These are phyloP conservation scores for Limonomyces culmigenus DNA, from an alignment of 1,284 basidiomycete species.

Conservation along the genomic window DNA sequence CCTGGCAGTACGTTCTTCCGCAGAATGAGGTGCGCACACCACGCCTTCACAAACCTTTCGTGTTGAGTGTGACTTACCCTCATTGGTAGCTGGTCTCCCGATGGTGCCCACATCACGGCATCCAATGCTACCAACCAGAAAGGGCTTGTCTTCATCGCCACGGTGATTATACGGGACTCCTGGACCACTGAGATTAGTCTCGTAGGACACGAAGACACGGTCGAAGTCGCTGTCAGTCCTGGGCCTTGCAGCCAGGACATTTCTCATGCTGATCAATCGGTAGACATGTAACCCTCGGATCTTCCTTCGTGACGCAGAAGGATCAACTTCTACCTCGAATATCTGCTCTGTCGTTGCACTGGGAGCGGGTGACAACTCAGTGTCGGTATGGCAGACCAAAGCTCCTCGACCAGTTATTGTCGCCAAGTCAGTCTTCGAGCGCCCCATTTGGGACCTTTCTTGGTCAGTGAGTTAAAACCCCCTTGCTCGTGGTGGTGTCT, in stretches of 20 bases:
- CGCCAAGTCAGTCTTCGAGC: conserved; percentile 84
- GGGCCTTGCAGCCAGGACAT: conserved; percentile 3
- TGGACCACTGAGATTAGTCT: conserved; percentile 87
- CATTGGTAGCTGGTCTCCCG: conserved; percentile 79
- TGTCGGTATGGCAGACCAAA: conserved; percentile 91
- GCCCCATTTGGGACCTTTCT: conserved; percentile 89
- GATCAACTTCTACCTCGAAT: conserved; percentile 54
- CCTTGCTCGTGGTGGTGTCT: not conserved
- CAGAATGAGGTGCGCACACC: conserved; percentile 55
- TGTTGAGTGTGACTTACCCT: too few relatives aligned
- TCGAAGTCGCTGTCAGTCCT: conserved; percentile 75
- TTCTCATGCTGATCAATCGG: conserved; percentile 8
- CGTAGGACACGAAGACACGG: conserved; percentile 94
- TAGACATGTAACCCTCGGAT: conserved; percentile 87
- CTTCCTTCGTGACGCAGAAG: conserved; percentile 61
- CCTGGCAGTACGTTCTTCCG: conserved; percentile 94
- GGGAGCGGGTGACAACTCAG: conserved; percentile 76
- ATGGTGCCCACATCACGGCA: conserved; percentile 93
- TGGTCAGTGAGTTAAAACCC: conserved; percentile 29
- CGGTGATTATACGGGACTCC: conserved; percentile 75
- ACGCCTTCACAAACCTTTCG: too few relatives aligned
- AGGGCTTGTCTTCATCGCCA: conserved; percentile 93
- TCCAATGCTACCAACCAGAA: conserved; percentile 94
- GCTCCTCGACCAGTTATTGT: conserved; percentile 81
- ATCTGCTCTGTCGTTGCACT: conserved; percentile 79